phyloP scores from a whole-genome alignment of 1,139 yeast species.

The Yamadazyma membranifaciens region DNA sequence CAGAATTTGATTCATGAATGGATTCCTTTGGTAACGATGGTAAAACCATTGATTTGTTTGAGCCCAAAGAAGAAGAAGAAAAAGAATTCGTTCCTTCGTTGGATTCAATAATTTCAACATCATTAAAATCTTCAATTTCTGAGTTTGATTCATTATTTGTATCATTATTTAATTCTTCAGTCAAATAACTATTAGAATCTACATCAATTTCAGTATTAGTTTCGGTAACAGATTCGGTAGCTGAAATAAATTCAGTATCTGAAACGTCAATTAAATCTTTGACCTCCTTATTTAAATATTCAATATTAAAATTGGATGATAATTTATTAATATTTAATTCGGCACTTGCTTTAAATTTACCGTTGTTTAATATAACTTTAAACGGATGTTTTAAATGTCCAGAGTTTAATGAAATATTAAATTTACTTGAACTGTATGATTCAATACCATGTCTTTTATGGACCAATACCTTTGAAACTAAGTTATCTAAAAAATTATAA shows the following conservation, averaged over 20 bases:
- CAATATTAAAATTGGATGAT: constrained; percentile 18
- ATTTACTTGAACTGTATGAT: constrained; percentile 31
- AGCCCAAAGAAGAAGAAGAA: constrained; percentile 14
- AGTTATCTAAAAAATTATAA: constrained; percentile 28
- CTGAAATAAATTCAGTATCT: constrained; percentile 1
- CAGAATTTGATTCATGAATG: constrained; percentile 16
- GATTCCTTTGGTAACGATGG: constrained; percentile 36
- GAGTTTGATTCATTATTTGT: neutral
- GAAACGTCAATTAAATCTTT: constrained; percentile 6
- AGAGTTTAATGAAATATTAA: constrained; percentile 31
- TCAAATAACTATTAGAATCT: neutral
- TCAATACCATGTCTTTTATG: constrained; percentile 33
- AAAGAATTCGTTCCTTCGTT: neutral
- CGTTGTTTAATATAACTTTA: constrained; percentile 26
- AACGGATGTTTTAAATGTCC: constrained; percentile 39
- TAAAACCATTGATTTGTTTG: constrained; percentile 33
- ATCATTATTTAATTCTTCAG: neutral
- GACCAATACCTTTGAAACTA: constrained; percentile 27
- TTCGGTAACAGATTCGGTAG: neutral
- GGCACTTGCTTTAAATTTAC: constrained; percentile 21
- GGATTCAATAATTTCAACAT: neutral
- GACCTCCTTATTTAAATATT: constrained; percentile 2
- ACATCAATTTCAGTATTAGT: constrained; percentile 1
- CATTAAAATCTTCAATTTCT: constrained; percentile 1
- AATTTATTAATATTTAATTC: constrained; percentile 27